Conservation (phyloP, 73 alveolate genomes). For the Breviolum minutum region DNA sequence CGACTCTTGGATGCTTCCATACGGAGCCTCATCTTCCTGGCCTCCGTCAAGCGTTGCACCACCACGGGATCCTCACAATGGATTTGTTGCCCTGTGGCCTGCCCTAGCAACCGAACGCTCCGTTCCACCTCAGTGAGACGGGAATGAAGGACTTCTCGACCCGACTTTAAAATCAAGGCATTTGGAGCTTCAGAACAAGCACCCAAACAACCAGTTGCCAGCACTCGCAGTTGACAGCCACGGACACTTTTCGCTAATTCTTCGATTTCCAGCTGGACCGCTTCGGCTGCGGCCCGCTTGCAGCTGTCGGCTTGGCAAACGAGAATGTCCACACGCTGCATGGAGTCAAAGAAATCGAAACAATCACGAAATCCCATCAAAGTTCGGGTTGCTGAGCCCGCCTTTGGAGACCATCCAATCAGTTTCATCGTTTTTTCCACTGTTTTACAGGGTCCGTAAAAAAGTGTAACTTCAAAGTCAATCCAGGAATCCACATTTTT, state of each 20-base stretch:
- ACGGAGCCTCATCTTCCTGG: slow-evolving; percentile 1
- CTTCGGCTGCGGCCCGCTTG: slow-evolving; percentile 23
- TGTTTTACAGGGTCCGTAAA: too few species aligned
- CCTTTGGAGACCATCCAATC: too few species aligned
- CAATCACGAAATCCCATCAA: too few species aligned
- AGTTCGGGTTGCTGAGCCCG: too few species aligned
- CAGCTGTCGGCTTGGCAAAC: slow-evolving; percentile 71
- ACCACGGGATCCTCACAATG: not conserved
- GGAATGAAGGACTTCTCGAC: not conserved
- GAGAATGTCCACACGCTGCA: not conserved
- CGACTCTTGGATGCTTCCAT: not conserved
- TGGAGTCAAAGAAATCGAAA: too few species aligned
- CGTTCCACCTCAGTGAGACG: not conserved
- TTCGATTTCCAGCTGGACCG: slow-evolving; percentile 46
- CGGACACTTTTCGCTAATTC: not conserved
- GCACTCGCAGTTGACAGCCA: not conserved
- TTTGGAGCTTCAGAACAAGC: not conserved
- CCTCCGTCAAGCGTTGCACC: slow-evolving; percentile 19
- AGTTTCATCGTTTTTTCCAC: too few species aligned
- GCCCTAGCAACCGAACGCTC: not conserved
- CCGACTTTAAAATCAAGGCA: not conserved
- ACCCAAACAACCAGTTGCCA: not conserved
- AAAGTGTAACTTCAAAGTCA: too few species aligned
- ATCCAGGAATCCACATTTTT: too few species aligned
- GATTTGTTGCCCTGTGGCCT: slow-evolving; percentile 10